Evolutionary conservation across 225 moss, liverwort and hornwort genomes (phyloP).

Genomic region (Bryum argenteum): DNA sequence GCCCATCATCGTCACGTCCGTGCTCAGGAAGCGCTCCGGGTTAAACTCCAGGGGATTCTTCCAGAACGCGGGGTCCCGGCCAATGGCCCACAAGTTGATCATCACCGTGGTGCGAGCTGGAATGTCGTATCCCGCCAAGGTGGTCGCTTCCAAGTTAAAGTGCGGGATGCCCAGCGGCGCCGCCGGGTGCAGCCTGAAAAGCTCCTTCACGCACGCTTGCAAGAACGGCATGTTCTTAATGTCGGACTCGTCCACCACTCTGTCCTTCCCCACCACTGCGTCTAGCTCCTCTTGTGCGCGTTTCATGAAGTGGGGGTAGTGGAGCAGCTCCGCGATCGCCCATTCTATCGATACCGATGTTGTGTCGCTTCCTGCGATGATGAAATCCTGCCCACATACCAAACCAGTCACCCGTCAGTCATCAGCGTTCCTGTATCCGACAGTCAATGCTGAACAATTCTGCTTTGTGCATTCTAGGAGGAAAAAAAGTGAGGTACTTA

Average conservation of each 20-base stretch:
- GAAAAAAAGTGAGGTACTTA: conserved; percentile 7
- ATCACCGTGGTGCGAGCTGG: conserved; percentile 52
- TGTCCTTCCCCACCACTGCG: conserved; percentile 48
- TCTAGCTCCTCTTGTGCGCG: conserved; percentile 59
- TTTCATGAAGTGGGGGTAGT: conserved; percentile 44
- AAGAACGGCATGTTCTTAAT: conserved; percentile 53
- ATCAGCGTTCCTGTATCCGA: too few relatives aligned
- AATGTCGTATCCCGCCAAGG: conserved; percentile 51
- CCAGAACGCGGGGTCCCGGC: conserved; percentile 52
- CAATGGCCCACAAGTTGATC: conserved; percentile 65
- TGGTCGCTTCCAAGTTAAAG: conserved; percentile 36
- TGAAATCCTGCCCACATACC: conserved; percentile 45
- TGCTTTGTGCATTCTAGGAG: too few relatives aligned
- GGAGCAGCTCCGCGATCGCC: conserved; percentile 63
- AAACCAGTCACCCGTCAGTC: background rate
- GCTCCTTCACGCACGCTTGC: conserved; percentile 62
- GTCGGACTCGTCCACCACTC: conserved; percentile 50
- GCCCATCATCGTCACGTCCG: conserved; percentile 45
- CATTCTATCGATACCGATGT: conserved; percentile 58
- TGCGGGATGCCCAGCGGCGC: conserved; percentile 61
- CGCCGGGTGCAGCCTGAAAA: conserved; percentile 56
- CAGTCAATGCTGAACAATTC: too few relatives aligned
- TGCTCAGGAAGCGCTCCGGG: conserved; percentile 43
- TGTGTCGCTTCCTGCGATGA: conserved; percentile 63
- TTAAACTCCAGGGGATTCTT: conserved; percentile 42